Base-by-base conservation (phyloP, 345 rosid species). In the Salix viminalis region DNA sequence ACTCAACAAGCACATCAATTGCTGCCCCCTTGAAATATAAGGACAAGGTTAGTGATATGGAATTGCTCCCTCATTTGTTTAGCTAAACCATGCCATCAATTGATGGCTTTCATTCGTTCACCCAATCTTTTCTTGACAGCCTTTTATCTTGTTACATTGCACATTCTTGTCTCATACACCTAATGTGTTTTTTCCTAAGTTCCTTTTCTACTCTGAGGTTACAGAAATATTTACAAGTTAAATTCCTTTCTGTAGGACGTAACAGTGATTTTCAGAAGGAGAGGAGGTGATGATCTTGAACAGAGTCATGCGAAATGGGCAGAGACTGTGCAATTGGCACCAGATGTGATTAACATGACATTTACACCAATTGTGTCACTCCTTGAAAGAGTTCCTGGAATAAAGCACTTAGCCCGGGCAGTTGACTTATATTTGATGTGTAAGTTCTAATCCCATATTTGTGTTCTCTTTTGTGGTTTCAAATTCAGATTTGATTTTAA, bases 241-340 rank as follows among this genome's bases (percentile, higher is more conserved):
- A 67, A 73, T 74, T 86, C 74, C 77, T 81, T 89, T 69, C 82
- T 93, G 95, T 89, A 96, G 99, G 98, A 96, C 82, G 93, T 93
- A 69, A 92, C 99, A 79, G 98, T 96, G 68, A 96, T 96, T 76
- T 96, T 91, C 83, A 86, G 99, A 90, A 85, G 99, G 86, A 90
- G 99, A 86, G 99, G 99, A 76, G 99, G 99, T 21, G 99, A 96
- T 65, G 98, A 96, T 85, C 94, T 96, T 56, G 99, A 93, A 80
- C 99, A 96, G 85, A 92, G 93, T 84, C 98, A 92, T 84, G 84
- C 88, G 58, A 90, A 87, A 78, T 96, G 99, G 99, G 95, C 90
- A 4, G 85, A 90, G 73, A 93, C 95, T 1, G 95, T 93, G 56
- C 82, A 81, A 30, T 82, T 83, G 67, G 91, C 99, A 60, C 99